These are phyloP conservation scores for Pulveroboletus ravenelii DNA, from an alignment of 768 basidiomycete genomes.

Conservation along the genomic window DNA sequence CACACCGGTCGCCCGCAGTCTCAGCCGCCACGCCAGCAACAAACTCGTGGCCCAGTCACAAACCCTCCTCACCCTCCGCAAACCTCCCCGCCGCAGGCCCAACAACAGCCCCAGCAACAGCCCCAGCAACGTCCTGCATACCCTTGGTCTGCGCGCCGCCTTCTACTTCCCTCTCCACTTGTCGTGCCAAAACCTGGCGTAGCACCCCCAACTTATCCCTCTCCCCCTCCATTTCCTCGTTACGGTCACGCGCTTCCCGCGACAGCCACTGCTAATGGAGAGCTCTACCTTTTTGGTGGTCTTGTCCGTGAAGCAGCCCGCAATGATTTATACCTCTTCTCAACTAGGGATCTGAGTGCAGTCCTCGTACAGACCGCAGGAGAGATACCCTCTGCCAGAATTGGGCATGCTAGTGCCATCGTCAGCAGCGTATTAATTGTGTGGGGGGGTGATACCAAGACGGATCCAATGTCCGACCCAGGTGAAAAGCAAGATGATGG, in stretches of 20 bases:
- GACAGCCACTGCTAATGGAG: slow-evolving; percentile 70
- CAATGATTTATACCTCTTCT: slow-evolving; percentile 93
- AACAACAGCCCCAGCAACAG: slow-evolving; percentile 27
- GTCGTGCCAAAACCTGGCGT: slow-evolving; percentile 60
- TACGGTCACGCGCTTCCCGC: slow-evolving; percentile 93
- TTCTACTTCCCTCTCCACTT: slow-evolving; percentile 64
- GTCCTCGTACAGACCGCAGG: slow-evolving; percentile 84
- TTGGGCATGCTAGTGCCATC: slow-evolving; percentile 95
- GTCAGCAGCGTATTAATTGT: slow-evolving; percentile 94
- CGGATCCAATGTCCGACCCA: slow-evolving; percentile 53
- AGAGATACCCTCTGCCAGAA: slow-evolving; percentile 81
- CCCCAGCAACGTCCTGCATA: slow-evolving; percentile 56
- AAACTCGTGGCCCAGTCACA: slow-evolving; percentile 34
- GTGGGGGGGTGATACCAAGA: slow-evolving; percentile 98
- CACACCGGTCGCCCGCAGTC: slow-evolving; percentile 26
- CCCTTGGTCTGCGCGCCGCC: slow-evolving; percentile 79
- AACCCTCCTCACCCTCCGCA: slow-evolving; percentile 29
- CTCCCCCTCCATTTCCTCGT: slow-evolving; percentile 89
- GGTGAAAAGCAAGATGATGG: slow-evolving; percentile 86
- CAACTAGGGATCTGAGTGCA: slow-evolving; percentile 71
- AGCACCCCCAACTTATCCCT: slow-evolving; percentile 60
- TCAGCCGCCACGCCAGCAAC: slow-evolving; percentile 34
- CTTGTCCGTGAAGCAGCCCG: slow-evolving; percentile 85
- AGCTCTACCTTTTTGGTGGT: slow-evolving; percentile 95
- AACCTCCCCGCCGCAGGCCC: slow-evolving; percentile 31